Conservation (phyloP, 768 basidiomycete species). For the Suillus fuscotomentosus region DNA sequence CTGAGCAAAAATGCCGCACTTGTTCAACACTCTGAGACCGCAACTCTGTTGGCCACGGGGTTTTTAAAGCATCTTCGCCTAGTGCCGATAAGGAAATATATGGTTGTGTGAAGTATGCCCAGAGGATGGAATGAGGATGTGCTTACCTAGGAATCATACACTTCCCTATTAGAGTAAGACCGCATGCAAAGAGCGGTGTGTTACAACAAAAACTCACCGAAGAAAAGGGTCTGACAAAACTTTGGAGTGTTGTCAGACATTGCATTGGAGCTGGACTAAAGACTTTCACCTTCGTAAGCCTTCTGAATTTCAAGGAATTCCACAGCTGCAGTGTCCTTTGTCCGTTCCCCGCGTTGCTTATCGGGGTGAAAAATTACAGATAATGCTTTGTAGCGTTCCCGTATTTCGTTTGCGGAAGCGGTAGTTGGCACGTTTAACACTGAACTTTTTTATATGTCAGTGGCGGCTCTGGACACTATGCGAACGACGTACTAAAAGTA, state of each 20-base stretch:
- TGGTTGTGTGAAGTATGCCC: not conserved
- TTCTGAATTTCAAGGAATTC: conserved; percentile 77
- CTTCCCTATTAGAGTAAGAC: conserved; percentile 43
- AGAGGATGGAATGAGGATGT: conserved; percentile 9
- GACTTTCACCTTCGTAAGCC: conserved; percentile 68
- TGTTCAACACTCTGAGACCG: conserved; percentile 46
- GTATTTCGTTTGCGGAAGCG: conserved; percentile 67
- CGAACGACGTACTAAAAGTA: conserved; percentile 29
- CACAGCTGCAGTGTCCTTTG: conserved; percentile 58
- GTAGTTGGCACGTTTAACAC: conserved; percentile 68
- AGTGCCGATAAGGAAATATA: not conserved
- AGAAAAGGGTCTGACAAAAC: conserved; percentile 73
- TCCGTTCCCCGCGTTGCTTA: conserved; percentile 61
- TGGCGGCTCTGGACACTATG: not conserved
- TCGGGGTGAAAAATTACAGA: conserved; percentile 87
- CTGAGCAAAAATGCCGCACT: conserved; percentile 29
- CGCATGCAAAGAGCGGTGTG: conserved; percentile 8
- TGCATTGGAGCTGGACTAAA: not conserved
- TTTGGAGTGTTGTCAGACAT: conserved; percentile 18
- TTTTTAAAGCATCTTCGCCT: conserved; percentile 39
- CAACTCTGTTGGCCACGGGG: conserved; percentile 44
- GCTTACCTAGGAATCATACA: conserved; percentile 74
- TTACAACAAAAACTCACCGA: conserved; percentile 41
- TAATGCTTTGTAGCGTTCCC: conserved; percentile 68
- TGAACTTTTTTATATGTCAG: conserved; percentile 38